Evolutionary conservation across 1,139 yeast genomes (phyloP).

Genomic region (Diutina siamensis): DNA sequence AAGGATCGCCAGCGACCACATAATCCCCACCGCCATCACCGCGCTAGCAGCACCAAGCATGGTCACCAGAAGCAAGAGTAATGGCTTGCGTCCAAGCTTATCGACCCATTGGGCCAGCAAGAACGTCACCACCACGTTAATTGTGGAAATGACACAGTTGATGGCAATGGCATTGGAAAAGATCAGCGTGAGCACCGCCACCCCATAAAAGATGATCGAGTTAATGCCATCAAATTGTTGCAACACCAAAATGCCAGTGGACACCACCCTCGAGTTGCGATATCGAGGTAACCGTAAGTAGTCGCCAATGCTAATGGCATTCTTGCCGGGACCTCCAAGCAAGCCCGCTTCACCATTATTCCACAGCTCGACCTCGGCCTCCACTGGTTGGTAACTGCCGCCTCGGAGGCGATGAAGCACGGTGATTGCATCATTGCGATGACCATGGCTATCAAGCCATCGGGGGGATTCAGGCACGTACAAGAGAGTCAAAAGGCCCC

Average conservation of each 20-base stretch:
- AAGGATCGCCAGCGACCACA: conserved; percentile 33
- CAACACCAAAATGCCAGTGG: conserved; percentile 66
- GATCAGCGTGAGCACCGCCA: conserved; percentile 56
- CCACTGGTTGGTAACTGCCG: conserved; percentile 25
- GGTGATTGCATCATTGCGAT: conserved; percentile 20
- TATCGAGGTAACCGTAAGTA: conserved; percentile 45
- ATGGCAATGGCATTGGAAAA: conserved; percentile 54
- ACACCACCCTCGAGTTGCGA: conserved; percentile 48
- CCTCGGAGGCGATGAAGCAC: conserved; percentile 29
- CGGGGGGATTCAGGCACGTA: conserved; percentile 71
- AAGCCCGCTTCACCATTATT: conserved; percentile 8
- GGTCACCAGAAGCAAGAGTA: conserved; percentile 50
- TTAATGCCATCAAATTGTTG: conserved; percentile 93
- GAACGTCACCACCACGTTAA: conserved; percentile 65
- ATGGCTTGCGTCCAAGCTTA: conserved; percentile 56
- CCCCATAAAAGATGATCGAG: conserved; percentile 87
- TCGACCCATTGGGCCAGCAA: conserved; percentile 66
- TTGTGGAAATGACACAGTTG: conserved; percentile 62
- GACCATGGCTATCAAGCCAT: conserved; percentile 48
- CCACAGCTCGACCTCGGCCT: conserved; percentile 32
- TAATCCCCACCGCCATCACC: conserved; percentile 56
- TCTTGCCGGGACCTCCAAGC: conserved; percentile 5
- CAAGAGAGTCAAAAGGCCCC: conserved; percentile 30
- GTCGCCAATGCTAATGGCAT: conserved; percentile 17
- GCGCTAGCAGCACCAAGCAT: conserved; percentile 54